Conservation (phyloP, 441 rosid genomes). For the Jatropha multifida region DNA sequence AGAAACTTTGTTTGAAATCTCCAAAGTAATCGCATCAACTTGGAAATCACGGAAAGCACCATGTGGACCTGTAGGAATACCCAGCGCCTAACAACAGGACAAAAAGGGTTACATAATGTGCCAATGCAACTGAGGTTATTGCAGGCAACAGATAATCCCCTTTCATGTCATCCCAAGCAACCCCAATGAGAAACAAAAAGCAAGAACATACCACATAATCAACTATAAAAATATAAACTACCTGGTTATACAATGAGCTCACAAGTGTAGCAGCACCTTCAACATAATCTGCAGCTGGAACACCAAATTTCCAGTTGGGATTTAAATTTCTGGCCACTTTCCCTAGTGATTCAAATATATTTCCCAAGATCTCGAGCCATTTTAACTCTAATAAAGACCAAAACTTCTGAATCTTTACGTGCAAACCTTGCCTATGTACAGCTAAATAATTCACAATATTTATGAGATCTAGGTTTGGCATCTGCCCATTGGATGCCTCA, state of each 20-base stretch:
- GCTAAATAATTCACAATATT: conserved; percentile 87
- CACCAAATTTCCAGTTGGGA: conserved; percentile 75
- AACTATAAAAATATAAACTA: conserved; percentile 26
- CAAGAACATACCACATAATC: conserved; percentile 14
- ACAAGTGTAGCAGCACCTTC: conserved; percentile 90
- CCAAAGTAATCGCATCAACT: conserved; percentile 92
- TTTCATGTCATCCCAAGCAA: not conserved
- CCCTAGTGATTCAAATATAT: conserved; percentile 59
- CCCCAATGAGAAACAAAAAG: not conserved
- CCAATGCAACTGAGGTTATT: conserved; percentile 3
- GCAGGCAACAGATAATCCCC: not conserved
- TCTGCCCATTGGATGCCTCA: conserved; percentile 96
- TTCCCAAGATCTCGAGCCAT: conserved; percentile 60
- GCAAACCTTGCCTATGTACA: conserved; percentile 85
- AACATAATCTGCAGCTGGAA: conserved; percentile 73
- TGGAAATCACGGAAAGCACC: conserved; percentile 97
- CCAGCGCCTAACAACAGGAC: conserved; percentile 63
- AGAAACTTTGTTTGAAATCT: conserved; percentile 60
- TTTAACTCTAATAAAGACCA: conserved; percentile 53
- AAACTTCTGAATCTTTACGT: conserved; percentile 64
- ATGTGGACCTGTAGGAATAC: conserved; percentile 91
- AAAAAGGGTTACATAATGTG: not conserved
- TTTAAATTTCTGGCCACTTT: conserved; percentile 55
- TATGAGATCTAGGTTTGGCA: conserved; percentile 95
- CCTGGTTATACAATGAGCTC: conserved; percentile 89